These are phyloP conservation scores for Lipomyces sp. DNA, from an alignment of 805 yeast species.

Conservation along the genomic window DNA sequence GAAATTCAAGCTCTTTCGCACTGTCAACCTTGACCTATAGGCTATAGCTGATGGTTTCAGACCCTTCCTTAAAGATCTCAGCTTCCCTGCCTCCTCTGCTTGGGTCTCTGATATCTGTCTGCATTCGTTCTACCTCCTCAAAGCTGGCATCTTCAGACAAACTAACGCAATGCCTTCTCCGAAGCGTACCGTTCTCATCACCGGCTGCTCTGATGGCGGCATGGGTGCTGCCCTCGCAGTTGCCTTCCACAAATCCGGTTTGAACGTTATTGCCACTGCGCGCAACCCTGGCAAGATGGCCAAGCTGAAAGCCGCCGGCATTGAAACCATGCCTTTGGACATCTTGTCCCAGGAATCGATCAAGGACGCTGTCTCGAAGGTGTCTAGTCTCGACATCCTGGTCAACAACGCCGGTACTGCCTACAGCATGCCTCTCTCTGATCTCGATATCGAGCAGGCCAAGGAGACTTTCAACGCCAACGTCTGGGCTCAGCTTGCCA, in stretches of 20 bases:
- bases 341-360: background rate
- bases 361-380: background rate
- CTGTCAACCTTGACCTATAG: too few relatives aligned
- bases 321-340: background rate
- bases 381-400: slow-evolving; percentile 7
- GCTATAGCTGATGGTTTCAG: too few relatives aligned
- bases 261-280: background rate
- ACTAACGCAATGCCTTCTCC: background rate
- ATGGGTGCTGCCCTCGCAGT: too few relatives aligned
- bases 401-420: slow-evolving; percentile 18
- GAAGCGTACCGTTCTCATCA: slow-evolving; percentile 1
- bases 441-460: background rate
- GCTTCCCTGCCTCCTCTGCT: too few relatives aligned
- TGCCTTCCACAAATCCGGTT: background rate
- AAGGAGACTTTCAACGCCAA: slow-evolving; percentile 8
- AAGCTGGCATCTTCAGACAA: too few relatives aligned
- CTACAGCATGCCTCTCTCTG: slow-evolving; percentile 7
- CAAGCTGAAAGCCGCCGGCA: background rate
- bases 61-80: too few relatives aligned
- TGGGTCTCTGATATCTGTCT: too few relatives aligned
- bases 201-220: slow-evolving; percentile 2
- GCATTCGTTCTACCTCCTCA: too few relatives aligned
- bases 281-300: background rate
- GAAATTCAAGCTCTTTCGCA: too few relatives aligned
- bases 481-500: slow-evolving; percentile 5